These are phyloP conservation scores for Nymphaea thermarum DNA, from an alignment of 164 flowering plant species.

Conservation along the genomic window DNA sequence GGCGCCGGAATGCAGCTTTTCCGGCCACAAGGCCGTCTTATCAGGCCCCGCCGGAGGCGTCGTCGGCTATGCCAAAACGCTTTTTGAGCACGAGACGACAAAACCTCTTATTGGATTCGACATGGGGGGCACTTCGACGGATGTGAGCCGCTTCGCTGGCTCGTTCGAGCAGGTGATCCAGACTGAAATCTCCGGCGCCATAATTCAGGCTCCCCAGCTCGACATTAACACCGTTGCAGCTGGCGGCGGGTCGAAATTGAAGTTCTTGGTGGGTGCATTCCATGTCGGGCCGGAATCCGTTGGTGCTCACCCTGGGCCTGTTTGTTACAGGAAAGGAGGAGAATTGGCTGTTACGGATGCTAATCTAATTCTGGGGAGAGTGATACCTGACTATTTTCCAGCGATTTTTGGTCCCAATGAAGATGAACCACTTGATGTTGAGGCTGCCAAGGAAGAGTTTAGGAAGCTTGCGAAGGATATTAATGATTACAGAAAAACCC, in stretches of 20 bases:
- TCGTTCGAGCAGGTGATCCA: constrained; percentile 83
- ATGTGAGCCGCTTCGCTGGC: constrained; percentile 95
- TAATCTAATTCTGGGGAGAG: constrained; percentile 75
- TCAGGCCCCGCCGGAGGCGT: constrained; percentile 99
- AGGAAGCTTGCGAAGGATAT: constrained; percentile 59
- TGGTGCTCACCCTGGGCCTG: constrained; percentile 99
- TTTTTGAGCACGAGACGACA: constrained; percentile 70
- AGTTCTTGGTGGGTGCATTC: constrained; percentile 91
- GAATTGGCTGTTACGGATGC: constrained; percentile 96
- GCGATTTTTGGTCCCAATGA: constrained; percentile 89
- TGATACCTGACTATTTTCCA: constrained; percentile 87
- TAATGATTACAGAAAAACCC: constrained; percentile 62
- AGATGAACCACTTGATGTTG: constrained; percentile 69
- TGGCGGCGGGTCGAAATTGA: constrained; percentile 95
- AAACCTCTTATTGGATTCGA: constrained; percentile 97
- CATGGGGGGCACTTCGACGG: constrained; percentile 99
- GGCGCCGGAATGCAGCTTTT: constrained; percentile 90
- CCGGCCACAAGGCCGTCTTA: constrained; percentile 95
- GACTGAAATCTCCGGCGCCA: constrained; percentile 93
- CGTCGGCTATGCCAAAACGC: constrained; percentile 95
- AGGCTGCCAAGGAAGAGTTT: constrained; percentile 61
- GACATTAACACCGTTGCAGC: constrained; percentile 98
- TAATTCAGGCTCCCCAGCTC: constrained; percentile 97
- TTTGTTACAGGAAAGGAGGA: constrained; percentile 94
- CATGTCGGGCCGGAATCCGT: constrained; percentile 97